Conservation (phyloP, 2,329 filamentous ascomycete species). For the Hymenoscyphus fructigenus region DNA sequence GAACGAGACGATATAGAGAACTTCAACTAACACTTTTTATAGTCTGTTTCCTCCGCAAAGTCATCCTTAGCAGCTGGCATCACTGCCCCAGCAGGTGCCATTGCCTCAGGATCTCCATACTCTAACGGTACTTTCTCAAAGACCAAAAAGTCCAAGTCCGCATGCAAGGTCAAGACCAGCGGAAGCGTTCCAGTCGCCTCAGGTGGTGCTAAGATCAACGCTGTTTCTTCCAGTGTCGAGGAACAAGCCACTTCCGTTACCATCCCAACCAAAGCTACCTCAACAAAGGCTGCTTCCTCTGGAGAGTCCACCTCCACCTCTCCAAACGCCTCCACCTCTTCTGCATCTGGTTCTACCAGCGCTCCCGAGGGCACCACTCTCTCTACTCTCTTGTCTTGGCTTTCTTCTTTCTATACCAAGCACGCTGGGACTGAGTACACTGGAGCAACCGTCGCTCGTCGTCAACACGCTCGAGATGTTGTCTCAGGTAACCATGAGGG, state of each 20-base stretch:
- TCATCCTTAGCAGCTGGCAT: conserved; percentile 8
- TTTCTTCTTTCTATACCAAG: conserved; percentile 25
- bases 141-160: conserved; percentile 21
- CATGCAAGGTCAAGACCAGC: conserved; percentile 21
- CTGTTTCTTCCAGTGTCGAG: neutral
- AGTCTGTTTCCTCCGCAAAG: conserved; percentile 14
- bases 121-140: conserved; percentile 15
- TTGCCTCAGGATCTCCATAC: conserved; percentile 10
- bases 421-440: conserved; percentile 18
- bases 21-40: neutral
- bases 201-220: neutral
- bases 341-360: conserved; percentile 1
- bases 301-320: conserved; percentile 8
- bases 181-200: neutral
- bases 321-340: conserved; percentile 3
- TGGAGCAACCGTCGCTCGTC: conserved; percentile 18
- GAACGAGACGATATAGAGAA: too few relatives aligned
- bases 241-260: conserved; percentile 12
- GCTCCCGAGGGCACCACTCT: conserved; percentile 24
- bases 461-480: conserved; percentile 25
- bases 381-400: conserved; percentile 23
- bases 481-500: conserved; percentile 2
- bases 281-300: neutral
- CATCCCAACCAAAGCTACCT: conserved; percentile 10
- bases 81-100: conserved; percentile 15